phyloP scores from a whole-genome alignment of 2,329 filamentous ascomycete genomes.

The Seiridium unicorne region DNA sequence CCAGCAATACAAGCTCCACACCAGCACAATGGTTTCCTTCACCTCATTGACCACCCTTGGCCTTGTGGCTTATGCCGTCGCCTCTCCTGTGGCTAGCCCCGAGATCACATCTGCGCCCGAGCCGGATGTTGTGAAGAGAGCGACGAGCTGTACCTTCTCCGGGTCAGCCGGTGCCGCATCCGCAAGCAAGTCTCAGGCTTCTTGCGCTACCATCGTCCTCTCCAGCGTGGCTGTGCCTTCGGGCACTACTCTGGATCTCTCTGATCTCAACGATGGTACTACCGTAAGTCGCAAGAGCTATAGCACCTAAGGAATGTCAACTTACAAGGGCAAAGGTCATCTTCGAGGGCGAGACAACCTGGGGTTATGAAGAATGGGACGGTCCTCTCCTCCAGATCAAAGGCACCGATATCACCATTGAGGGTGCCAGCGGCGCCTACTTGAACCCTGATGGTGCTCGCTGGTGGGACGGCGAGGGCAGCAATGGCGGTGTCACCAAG shows the following conservation, averaged over 20 bases:
- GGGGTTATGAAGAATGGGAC: slow-evolving; percentile 6
- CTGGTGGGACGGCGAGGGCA: slow-evolving; percentile 31
- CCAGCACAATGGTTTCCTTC: neutral
- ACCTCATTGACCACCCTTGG: neutral
- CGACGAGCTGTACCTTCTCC: slow-evolving; percentile 6
- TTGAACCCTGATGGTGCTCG: slow-evolving; percentile 4
- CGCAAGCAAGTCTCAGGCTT: slow-evolving; percentile 5
- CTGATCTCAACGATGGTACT: slow-evolving; percentile 34
- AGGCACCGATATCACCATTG: slow-evolving; percentile 5
- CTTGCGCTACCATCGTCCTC: slow-evolving; percentile 8
- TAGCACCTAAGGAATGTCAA: neutral
- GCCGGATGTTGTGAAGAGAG: slow-evolving; percentile 2
- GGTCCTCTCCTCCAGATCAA: slow-evolving; percentile 7
- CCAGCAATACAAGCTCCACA: neutral
- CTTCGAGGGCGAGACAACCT: slow-evolving; percentile 7
- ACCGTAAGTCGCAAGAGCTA: slow-evolving; percentile 12
- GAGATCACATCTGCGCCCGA: slow-evolving; percentile 4
- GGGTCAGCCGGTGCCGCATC: slow-evolving; percentile 5
- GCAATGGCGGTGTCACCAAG: slow-evolving; percentile 36
- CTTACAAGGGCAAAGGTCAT: slow-evolving; percentile 10
- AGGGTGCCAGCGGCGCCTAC: neutral
- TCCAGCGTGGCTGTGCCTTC: slow-evolving; percentile 1
- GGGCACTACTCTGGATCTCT: slow-evolving; percentile 2
- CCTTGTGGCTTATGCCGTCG: neutral
- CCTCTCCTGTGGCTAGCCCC: neutral